Conservation (phyloP, 1,139 yeast species). For the Nakaseomyces glabratus region DNA sequence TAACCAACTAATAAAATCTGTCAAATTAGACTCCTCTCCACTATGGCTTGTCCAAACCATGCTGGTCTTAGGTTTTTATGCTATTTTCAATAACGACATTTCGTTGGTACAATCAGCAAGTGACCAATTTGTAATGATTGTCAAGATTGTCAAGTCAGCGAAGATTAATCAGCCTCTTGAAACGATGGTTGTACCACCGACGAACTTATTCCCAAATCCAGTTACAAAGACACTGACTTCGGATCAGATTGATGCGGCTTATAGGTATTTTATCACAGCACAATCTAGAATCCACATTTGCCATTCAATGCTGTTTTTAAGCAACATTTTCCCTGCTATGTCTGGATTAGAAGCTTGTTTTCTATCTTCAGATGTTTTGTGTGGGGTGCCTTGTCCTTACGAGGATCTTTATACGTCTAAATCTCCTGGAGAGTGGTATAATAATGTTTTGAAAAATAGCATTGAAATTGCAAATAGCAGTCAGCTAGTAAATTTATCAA, state of each 20-base stretch:
- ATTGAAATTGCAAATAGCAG: conserved; percentile 40
- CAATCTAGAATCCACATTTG: conserved; percentile 83
- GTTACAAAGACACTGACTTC: conserved; percentile 21
- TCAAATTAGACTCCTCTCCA: conserved; percentile 57
- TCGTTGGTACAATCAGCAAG: conserved; percentile 65
- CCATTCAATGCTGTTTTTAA: conserved; percentile 66
- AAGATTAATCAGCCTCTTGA: conserved; percentile 66
- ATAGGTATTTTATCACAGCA: conserved; percentile 67
- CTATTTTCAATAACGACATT: conserved; percentile 69
- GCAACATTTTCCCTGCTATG: conserved; percentile 60
- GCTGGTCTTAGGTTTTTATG: conserved; percentile 69
- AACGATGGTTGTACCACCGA: conserved; percentile 51
- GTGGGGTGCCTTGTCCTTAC: conserved; percentile 60
- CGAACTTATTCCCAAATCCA: conserved; percentile 2
- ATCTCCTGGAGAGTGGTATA: conserved; percentile 53
- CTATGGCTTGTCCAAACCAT: conserved; percentile 80
- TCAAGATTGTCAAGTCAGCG: conserved; percentile 71
- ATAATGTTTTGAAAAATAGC: conserved; percentile 31
- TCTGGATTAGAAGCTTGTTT: conserved; percentile 54
- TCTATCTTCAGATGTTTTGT: conserved; percentile 48
- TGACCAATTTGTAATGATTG: conserved; percentile 68
- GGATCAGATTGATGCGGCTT: conserved; percentile 41
- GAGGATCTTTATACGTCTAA: conserved; percentile 66
- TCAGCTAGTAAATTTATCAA: conserved; percentile 43
- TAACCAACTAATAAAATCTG: conserved; percentile 62